Conservation (phyloP, 2,329 filamentous ascomycete genomes). For the Penicillium sp. region DNA sequence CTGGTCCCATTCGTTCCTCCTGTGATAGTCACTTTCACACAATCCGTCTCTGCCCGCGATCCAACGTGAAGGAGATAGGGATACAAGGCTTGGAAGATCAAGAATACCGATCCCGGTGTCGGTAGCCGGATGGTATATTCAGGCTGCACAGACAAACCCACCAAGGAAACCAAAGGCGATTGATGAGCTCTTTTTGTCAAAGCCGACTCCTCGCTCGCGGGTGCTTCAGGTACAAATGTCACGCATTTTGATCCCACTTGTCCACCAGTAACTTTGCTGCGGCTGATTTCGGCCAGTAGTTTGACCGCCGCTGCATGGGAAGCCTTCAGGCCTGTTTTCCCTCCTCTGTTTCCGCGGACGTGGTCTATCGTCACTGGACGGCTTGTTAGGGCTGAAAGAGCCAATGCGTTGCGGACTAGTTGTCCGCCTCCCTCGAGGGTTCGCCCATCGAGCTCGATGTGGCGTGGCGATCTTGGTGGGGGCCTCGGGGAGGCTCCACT, state of each 20-base stretch:
- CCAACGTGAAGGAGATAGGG: slow-evolving; percentile 56
- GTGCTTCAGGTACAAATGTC: slow-evolving; percentile 30
- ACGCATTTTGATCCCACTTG: slow-evolving; percentile 37
- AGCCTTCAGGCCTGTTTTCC: slow-evolving; percentile 56
- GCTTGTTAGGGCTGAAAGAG: slow-evolving; percentile 54
- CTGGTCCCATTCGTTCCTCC: slow-evolving; percentile 61
- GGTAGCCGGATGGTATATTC: slow-evolving; percentile 45
- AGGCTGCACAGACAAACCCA: slow-evolving; percentile 17
- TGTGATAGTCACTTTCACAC: slow-evolving; percentile 47
- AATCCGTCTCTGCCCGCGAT: slow-evolving; percentile 11
- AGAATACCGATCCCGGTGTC: slow-evolving; percentile 55
- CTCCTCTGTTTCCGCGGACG: slow-evolving; percentile 53
- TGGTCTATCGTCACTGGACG: slow-evolving; percentile 52
- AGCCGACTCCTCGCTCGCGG: background rate
- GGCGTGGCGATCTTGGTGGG: slow-evolving; percentile 4
- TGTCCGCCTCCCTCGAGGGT: slow-evolving; percentile 65
- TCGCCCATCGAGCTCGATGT: slow-evolving; percentile 52
- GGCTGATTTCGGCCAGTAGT: slow-evolving; percentile 52
- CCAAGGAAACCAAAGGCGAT: slow-evolving; percentile 13
- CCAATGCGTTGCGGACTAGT: slow-evolving; percentile 57
- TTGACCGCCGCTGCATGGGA: slow-evolving; percentile 58
- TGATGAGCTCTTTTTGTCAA: background rate
- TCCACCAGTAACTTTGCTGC: slow-evolving; percentile 41
- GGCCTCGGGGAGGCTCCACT: slow-evolving; percentile 1
- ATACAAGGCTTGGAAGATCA: slow-evolving; percentile 61